Percentiles rank a stretch among this genome's conserved stretches.
Conservation (phyloP, 2,329 filamentous ascomycete species). For the Bertia moriformis region DNA sequence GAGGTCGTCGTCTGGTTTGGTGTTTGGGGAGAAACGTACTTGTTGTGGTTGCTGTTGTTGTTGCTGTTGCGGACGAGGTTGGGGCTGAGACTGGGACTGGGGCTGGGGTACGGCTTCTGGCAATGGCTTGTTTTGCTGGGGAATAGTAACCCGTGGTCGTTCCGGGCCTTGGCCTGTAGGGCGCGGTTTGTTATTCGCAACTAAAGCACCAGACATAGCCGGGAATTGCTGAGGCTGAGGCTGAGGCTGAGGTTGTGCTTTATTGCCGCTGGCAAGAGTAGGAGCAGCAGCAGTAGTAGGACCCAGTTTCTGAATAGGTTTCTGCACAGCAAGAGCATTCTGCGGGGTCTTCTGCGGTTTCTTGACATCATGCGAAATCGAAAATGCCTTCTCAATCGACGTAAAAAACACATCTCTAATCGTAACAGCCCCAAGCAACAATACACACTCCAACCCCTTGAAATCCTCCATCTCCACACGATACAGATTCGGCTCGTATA, state of each 20-base stretch:
- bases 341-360: too few relatives aligned
- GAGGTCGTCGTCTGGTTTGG: conserved; percentile 16
- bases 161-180: too few relatives aligned
- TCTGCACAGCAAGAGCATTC: too few relatives aligned
- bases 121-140: neutral
- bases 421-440: conserved; percentile 41
- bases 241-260: neutral
- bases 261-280: neutral
- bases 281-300: neutral
- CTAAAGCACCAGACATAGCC: too few relatives aligned
- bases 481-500: conserved; percentile 49
- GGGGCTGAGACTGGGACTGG: neutral
- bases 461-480: conserved; percentile 51
- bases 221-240: neutral
- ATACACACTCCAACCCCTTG: conserved; percentile 46
- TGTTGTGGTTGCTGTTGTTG: neutral
- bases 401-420: conserved; percentile 48
- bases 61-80: neutral
- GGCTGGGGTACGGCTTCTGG: neutral
- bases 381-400: conserved; percentile 38
- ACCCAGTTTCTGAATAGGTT: neutral
- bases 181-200: neutral
- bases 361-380: conserved; percentile 26
- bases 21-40: too few relatives aligned
- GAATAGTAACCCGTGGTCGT: neutral